Base-by-base conservation (phyloP, 2,329 filamentous ascomycete species). In the Aspergillus piperis region DNA sequence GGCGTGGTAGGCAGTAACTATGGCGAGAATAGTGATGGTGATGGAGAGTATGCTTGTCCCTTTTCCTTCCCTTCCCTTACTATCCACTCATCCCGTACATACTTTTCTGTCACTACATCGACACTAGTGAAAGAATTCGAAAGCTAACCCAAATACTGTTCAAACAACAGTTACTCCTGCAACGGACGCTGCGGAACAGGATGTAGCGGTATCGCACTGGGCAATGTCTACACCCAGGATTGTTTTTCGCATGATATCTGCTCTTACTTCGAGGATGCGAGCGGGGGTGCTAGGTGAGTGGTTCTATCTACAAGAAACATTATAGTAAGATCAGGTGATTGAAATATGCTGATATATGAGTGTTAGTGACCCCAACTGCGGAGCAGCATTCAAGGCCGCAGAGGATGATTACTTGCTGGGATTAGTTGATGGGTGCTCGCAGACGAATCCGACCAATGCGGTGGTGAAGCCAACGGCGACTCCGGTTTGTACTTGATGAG, bases 231-330 rank as follows among this genome's bases (percentile, higher is more conserved):
- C 17, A 66, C 64, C 8, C 64, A 65, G 41, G 63, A 65, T 23
- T 66, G 64, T 21, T 66, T 63, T 48, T 64, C 64, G 19, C 64
- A 66, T 57, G 64, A 66, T 25, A 66, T 66, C 21, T 66, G 64
- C 57, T 65, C 61, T 1, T 66, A 65, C 25, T 66, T 66, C 6
- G 58, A 64, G 8, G 50, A 65, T 55, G 61, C 63, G 1, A 65
- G 57, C 19, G 63, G 64, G 3, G 63, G 63, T 2, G 53, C 61
- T 8, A 65, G 61, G 59, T 61, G n/a, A 27, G 25, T 27, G 25
- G 25, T 8, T 27, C 25, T 27, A 27, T 27, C 25, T 27, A 27
- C 25, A 27, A 27, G 25, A 3, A 27, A 27, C 0, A 27, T 1
- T 27, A 3, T 8, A 27, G 7, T 27, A 27, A 25, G 23, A 25